A percentile compares a stretch with the other conserved stretches of the same genome.
phyloP scores from a whole-genome alignment of 148 eudicot species.

The Nepenthes mirabilis region DNA sequence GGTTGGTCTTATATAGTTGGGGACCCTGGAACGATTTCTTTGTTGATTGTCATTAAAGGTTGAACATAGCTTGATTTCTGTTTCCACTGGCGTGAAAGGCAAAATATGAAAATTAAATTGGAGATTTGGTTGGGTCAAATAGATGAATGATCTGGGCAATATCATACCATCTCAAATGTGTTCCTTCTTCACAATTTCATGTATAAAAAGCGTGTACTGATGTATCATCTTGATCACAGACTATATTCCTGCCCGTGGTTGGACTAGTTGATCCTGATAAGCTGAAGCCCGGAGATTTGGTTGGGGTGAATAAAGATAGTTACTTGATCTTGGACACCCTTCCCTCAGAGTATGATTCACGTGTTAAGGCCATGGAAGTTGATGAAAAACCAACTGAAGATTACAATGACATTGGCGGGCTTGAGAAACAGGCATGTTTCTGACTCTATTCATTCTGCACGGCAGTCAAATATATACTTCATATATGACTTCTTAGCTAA shows the following conservation, averaged over 20 bases:
- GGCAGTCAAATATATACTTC: not conserved
- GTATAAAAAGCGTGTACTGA: not conserved
- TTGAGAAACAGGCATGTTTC: slow-evolving; percentile 59
- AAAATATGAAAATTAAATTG: too few species aligned
- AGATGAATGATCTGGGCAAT: too few species aligned
- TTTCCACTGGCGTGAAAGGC: too few species aligned
- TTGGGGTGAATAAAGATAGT: slow-evolving; percentile 98
- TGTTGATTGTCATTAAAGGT: too few species aligned
- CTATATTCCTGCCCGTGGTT: slow-evolving; percentile 90
- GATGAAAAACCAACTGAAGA: slow-evolving; percentile 99
- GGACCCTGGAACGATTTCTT: too few species aligned
- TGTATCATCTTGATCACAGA: slow-evolving; percentile 33
- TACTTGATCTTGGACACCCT: slow-evolving; percentile 86
- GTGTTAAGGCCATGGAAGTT: slow-evolving; percentile 98
- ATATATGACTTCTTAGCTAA: not conserved
- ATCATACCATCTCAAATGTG: too few species aligned
- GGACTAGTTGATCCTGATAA: slow-evolving; percentile 93
- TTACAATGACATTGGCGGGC: slow-evolving; percentile 91
- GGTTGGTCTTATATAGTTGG: too few species aligned
- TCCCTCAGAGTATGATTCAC: slow-evolving; percentile 92
- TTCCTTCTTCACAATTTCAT: not conserved
- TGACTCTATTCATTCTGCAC: too few species aligned
- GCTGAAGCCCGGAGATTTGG: slow-evolving; percentile 94
- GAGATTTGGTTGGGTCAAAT: too few species aligned
- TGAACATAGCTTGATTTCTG: too few species aligned